Evolutionary conservation across 768 basidiomycete genomes (phyloP).

Genomic region (Fomitopsis serialis): DNA sequence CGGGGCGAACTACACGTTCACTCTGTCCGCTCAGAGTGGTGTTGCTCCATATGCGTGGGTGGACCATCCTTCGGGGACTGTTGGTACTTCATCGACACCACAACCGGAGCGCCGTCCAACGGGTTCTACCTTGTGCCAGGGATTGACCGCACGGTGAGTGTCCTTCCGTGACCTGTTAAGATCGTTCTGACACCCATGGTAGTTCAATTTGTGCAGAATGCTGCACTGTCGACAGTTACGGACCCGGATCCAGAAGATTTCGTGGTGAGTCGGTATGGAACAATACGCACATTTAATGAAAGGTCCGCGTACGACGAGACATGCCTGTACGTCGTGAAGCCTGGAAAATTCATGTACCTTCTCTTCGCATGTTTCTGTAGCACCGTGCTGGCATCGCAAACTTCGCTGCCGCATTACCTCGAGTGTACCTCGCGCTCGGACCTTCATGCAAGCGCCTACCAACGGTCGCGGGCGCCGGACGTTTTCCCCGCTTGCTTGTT

Average conservation of each 20-base stretch:
- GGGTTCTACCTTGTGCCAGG: constrained; percentile 54
- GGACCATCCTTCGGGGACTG: constrained; percentile 49
- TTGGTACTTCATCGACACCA: constrained; percentile 44
- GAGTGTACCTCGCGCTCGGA: no score
- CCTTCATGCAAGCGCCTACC: no score
- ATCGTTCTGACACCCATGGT: background rate
- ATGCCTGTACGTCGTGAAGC: no score
- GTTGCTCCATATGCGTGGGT: constrained; percentile 58
- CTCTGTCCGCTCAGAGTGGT: constrained; percentile 45
- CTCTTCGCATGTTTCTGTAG: no score
- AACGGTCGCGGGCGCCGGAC: no score
- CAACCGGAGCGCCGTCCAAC: constrained; percentile 38
- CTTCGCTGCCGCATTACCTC: no score
- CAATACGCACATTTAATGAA: constrained; percentile 34
- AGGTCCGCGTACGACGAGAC: no score
- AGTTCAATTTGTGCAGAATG: constrained; percentile 40
- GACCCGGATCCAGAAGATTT: constrained; percentile 39
- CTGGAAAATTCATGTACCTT: no score
- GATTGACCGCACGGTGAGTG: constrained; percentile 44
- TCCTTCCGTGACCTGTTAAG: background rate
- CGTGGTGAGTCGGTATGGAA: constrained; percentile 48
- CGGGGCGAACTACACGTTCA: constrained; percentile 37
- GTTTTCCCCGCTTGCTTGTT: no score
- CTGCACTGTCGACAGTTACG: constrained; percentile 32
- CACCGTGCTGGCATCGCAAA: no score